Evolutionary conservation across 2,329 filamentous ascomycete genomes (phyloP).

Genomic region (Colletotrichum filicis): DNA sequence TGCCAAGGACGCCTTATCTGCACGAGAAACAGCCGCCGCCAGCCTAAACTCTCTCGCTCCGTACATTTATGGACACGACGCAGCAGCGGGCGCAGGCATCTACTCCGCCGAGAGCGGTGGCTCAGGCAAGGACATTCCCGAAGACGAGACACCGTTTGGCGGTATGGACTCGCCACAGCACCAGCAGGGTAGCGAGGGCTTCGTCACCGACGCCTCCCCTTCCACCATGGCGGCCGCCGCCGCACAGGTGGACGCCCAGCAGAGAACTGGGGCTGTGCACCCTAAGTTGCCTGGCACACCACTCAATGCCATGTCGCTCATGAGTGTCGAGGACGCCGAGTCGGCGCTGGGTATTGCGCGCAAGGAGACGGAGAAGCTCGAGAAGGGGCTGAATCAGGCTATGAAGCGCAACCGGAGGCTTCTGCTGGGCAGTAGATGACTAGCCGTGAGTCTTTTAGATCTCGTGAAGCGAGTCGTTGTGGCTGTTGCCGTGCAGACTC

Average conservation of each 20-base stretch:
- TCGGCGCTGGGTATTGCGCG: constrained; percentile 60
- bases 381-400: constrained; percentile 69
- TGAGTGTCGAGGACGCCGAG: constrained; percentile 74
- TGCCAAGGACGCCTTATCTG: constrained; percentile 48
- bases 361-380: constrained; percentile 70
- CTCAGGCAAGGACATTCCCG: constrained; percentile 35
- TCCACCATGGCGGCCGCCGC: constrained; percentile 13
- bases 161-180: constrained; percentile 33
- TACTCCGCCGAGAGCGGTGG: constrained; percentile 42
- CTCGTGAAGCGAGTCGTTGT: constrained; percentile 31
- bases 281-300: constrained; percentile 39
- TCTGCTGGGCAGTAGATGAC: constrained; percentile 47
- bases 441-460: constrained; percentile 28
- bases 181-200: constrained; percentile 7
- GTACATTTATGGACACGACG: constrained; percentile 64
- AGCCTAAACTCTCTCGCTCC: constrained; percentile 66
- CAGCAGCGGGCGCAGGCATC: constrained; percentile 56
- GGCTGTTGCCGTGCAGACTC: constrained; percentile 35
- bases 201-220: constrained; percentile 11
- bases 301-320: constrained; percentile 63
- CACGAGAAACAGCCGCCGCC: constrained; percentile 58
- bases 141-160: constrained; percentile 37
- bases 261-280: background rate
- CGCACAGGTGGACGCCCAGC: constrained; percentile 20
- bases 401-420: constrained; percentile 70